A percentile compares a stretch with the other conserved stretches of the same genome.
Conservation (phyloP, 768 basidiomycete genomes). For the Gloeostereum incarnatum region DNA sequence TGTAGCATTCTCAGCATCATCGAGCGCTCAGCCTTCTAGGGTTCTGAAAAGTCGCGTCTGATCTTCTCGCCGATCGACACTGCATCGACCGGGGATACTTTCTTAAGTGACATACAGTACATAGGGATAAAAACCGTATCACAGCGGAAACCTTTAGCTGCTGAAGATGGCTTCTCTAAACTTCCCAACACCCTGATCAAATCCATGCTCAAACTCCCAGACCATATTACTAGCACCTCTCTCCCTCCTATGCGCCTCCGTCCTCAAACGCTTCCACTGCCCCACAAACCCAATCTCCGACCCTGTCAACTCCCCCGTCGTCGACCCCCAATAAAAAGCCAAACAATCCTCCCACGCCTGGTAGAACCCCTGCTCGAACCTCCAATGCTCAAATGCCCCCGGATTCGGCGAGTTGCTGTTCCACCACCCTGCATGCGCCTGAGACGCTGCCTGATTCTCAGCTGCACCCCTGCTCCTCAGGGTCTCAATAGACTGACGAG, state of each 20-base stretch:
- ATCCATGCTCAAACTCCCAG: constrained; percentile 43
- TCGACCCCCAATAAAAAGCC: constrained; percentile 33
- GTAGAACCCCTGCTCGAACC: constrained; percentile 57
- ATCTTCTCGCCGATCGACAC: no score
- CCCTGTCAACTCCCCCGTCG: constrained; percentile 15
- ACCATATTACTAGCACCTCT: constrained; percentile 62
- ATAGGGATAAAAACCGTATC: no score
- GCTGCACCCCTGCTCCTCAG: neutral
- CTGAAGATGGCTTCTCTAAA: neutral
- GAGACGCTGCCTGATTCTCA: constrained; percentile 12
- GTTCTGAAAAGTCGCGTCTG: no score
- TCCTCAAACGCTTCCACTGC: constrained; percentile 44
- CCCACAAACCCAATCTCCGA: constrained; percentile 58
- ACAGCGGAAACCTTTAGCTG: neutral
- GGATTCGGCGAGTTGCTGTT: constrained; percentile 25
- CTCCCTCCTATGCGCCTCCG: constrained; percentile 30
- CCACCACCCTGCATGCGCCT: constrained; percentile 33
- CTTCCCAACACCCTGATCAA: constrained; percentile 38
- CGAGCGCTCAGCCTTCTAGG: no score
- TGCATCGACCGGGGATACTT: no score
- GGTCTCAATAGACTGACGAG: neutral
- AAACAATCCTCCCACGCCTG: constrained; percentile 69
- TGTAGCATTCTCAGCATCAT: no score
- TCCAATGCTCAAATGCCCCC: constrained; percentile 55
- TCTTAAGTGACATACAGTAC: no score